These are phyloP conservation scores for Nigrospora sphaerica DNA, from an alignment of 2,329 filamentous ascomycete genomes.

Conservation along the genomic window DNA sequence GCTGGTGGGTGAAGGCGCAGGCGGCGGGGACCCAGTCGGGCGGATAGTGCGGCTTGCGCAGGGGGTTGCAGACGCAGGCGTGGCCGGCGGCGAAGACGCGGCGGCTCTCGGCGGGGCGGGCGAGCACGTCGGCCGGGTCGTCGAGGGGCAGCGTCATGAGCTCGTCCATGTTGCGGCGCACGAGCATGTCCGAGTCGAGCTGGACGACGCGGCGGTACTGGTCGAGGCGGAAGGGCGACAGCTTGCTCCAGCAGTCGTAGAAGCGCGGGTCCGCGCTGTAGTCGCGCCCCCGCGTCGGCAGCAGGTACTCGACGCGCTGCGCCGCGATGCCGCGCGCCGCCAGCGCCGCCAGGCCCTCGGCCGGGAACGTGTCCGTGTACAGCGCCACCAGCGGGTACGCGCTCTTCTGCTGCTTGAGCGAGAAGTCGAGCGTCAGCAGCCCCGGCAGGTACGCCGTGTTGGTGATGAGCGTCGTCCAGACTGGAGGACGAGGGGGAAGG, in stretches of 20 bases:
- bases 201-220: constrained; percentile 77
- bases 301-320: constrained; percentile 65
- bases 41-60: constrained; percentile 73
- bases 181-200: constrained; percentile 84
- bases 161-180: constrained; percentile 82
- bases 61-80: constrained; percentile 81
- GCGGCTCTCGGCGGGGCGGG: constrained; percentile 31
- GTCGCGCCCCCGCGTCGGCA: constrained; percentile 58
- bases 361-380: constrained; percentile 72
- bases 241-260: constrained; percentile 86
- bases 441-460: constrained; percentile 77
- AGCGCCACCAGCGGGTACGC: constrained; percentile 76
- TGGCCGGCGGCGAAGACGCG: constrained; percentile 77
- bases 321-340: constrained; percentile 61
- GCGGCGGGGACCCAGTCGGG: constrained; percentile 54
- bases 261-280: constrained; percentile 76
- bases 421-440: constrained; percentile 73
- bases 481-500: constrained; percentile 31
- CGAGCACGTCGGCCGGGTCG: constrained; percentile 25
- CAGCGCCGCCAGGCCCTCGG: constrained; percentile 62
- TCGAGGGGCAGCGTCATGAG: constrained; percentile 79
- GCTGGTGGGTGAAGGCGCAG: constrained; percentile 53
- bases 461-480: constrained; percentile 85
- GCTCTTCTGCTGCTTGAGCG: constrained; percentile 57
- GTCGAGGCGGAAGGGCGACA: constrained; percentile 67